Evolutionary conservation across 2,329 filamentous ascomycete species (phyloP), one percentile per base, ranked within the genome.

Genomic region (Eurotiales sp.): DNA sequence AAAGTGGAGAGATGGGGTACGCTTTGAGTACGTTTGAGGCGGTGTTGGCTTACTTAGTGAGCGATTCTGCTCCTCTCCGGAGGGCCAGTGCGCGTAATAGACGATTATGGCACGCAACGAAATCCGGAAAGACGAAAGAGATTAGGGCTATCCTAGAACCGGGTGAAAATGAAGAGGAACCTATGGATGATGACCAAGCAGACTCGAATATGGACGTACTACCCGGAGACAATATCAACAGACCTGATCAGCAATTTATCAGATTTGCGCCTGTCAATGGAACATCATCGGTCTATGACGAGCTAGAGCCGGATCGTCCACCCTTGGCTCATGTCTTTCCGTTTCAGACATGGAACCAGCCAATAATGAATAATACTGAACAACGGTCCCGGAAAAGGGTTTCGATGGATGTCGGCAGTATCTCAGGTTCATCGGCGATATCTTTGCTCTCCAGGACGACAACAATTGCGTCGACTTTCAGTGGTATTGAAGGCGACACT

Each of bases 11-110:
- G 71, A 86, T 95, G 77, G 93, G 93, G 8, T 99, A 99, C 69
- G 91, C 92, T 0, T 71, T 99, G 46, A 97, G 92, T 69, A 99
- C 93, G 0, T 89, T 97, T 54, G 93, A 99, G 68, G 93, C 90
- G 6, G 93, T 99, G 0, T 71, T 99, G 29, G 85, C 89, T 1
- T 97, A 99, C 65, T 80, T 99, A 2, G 82, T 85, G 8, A 82
- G 85, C 55, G 91, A 95, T 64, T 95, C 92, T 0, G 84, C 82
- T 12, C 87, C 86, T 4, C 73, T 99, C 52, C 83, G 91, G 55
- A 87, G 85, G 65, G 90, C 91, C 6, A 97, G 93, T 68, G 83
- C 85, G 56, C 83, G 88, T 48, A 99, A 99, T 67, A 85, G 87
- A 62, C 81, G 85, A 1, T 70, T 99, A 2, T 99, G 93, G 93